phyloP scores from a whole-genome alignment of 768 basidiomycete genomes.

The Tubosaeta brunneosetosa region DNA sequence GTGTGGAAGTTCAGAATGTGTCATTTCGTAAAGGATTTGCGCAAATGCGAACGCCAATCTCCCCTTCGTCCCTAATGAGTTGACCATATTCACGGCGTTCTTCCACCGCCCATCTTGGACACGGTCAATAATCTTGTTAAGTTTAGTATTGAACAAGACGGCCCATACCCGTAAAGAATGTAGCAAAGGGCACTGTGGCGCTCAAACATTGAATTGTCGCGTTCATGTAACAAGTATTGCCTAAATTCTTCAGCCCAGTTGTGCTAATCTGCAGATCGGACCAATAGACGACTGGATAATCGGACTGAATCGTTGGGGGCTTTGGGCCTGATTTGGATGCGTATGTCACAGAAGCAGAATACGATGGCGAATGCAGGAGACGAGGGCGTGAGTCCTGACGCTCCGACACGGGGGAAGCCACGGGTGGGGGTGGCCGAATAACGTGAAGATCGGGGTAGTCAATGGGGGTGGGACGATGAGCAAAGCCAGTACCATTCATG shows the following conservation, averaged over 20 bases:
- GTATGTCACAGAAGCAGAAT: conserved; percentile 22
- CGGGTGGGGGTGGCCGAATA: conserved; percentile 75
- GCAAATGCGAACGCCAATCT: conserved; percentile 78
- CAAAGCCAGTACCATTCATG: conserved; percentile 63
- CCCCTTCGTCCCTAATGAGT: conserved; percentile 87
- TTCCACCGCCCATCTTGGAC: conserved; percentile 72
- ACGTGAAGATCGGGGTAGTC: conserved; percentile 79
- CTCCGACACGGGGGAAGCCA: conserved; percentile 63
- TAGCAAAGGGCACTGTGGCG: conserved; percentile 88
- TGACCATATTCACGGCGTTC: conserved; percentile 76
- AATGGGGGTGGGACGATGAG: conserved; percentile 47
- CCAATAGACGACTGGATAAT: conserved; percentile 85
- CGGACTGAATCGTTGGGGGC: conserved; percentile 65
- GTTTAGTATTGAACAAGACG: neutral
- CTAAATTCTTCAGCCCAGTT: conserved; percentile 88
- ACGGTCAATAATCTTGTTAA: conserved; percentile 1
- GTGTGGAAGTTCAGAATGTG: conserved; percentile 81
- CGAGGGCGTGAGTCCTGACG: conserved; percentile 71
- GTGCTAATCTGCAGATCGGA: conserved; percentile 71
- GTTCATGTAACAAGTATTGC: conserved; percentile 99
- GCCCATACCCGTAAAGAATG: conserved; percentile 78
- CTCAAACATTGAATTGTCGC: conserved; percentile 95
- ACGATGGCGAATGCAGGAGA: conserved; percentile 36
- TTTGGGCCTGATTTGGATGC: conserved; percentile 38
- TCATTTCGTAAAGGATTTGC: conserved; percentile 77